These are phyloP conservation scores for Penicillium coprophilum DNA, from an alignment of 495 filamentous ascomycete species.

Conservation along the genomic window DNA sequence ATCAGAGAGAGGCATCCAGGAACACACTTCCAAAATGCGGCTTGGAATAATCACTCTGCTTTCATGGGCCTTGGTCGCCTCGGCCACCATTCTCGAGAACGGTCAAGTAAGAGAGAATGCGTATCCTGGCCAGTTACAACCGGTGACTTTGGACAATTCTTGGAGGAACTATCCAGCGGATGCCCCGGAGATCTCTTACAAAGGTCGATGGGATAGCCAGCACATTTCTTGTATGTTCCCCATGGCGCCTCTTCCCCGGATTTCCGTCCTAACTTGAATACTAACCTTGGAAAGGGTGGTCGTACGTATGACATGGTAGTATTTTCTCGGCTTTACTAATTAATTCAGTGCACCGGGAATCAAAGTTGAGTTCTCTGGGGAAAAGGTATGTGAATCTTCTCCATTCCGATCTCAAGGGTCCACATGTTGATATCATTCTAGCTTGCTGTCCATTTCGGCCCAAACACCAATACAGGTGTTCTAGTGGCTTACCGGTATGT, in stretches of 20 bases:
- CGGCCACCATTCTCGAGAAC: constrained; percentile 61
- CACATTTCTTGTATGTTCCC: constrained; percentile 63
- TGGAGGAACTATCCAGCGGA: constrained; percentile 56
- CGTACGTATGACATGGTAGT: constrained; percentile 29
- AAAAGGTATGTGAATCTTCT: constrained; percentile 49
- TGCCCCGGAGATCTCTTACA: constrained; percentile 63
- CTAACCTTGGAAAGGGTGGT: constrained; percentile 38
- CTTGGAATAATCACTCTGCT: constrained; percentile 15
- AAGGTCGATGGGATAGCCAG: constrained; percentile 67
- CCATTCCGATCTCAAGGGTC: neutral
- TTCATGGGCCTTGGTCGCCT: constrained; percentile 19
- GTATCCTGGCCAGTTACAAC: constrained; percentile 33
- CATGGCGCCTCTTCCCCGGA: constrained; percentile 3
- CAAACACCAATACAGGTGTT: constrained; percentile 53
- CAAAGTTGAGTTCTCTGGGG: constrained; percentile 64
- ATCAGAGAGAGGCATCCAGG: neutral
- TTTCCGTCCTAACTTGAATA: neutral
- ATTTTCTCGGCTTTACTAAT: constrained; percentile 1
- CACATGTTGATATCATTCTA: constrained; percentile 14
- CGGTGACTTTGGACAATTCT: constrained; percentile 28
- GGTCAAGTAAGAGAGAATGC: constrained; percentile 51
- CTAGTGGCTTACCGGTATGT: constrained; percentile 56
- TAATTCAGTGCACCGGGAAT: constrained; percentile 54
- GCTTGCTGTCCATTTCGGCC: constrained; percentile 61
- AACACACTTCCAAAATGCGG: constrained; percentile 19